A percentile compares a stretch with the other conserved stretches of the same genome.
Evolutionary conservation across 169 alveolate species (phyloP).

Genomic region (Toxoplasma gondii): DNA sequence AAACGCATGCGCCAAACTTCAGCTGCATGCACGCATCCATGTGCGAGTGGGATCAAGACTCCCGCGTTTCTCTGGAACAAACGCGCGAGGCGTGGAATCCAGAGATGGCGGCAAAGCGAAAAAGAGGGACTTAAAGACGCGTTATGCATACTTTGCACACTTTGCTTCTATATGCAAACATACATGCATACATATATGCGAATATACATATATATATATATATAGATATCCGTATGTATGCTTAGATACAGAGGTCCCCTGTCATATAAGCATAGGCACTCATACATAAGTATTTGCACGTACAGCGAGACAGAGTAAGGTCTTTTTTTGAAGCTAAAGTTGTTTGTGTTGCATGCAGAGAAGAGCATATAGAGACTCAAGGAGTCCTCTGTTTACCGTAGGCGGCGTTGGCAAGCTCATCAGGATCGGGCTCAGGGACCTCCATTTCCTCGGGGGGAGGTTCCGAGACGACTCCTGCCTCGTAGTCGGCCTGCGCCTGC

Average conservation of each 20-base stretch:
- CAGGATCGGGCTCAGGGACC: slow-evolving; percentile 68
- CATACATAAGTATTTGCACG: too few species aligned
- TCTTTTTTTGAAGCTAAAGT: too few species aligned
- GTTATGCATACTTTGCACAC: too few species aligned
- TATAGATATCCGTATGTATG: background rate
- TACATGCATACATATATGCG: background rate
- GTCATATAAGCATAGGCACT: too few species aligned
- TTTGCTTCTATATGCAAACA: background rate
- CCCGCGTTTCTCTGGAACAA: too few species aligned
- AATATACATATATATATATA: background rate
- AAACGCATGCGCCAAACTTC: background rate
- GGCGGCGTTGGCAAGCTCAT: slow-evolving; percentile 67
- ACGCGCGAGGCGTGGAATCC: background rate
- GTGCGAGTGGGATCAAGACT: too few species aligned
- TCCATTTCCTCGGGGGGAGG: slow-evolving; percentile 31
- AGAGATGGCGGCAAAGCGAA: background rate
- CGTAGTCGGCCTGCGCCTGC: slow-evolving; percentile 56
- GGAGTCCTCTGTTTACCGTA: slow-evolving; percentile 36
- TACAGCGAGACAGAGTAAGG: too few species aligned
- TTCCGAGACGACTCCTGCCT: background rate
- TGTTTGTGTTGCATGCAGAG: too few species aligned
- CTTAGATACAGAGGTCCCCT: too few species aligned
- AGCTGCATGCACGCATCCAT: background rate
- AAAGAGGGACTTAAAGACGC: background rate
- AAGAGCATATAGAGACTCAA: too few species aligned